phyloP scores from a whole-genome alignment of 225 moss, liverwort and hornwort genomes.

The Neckera pumila region DNA sequence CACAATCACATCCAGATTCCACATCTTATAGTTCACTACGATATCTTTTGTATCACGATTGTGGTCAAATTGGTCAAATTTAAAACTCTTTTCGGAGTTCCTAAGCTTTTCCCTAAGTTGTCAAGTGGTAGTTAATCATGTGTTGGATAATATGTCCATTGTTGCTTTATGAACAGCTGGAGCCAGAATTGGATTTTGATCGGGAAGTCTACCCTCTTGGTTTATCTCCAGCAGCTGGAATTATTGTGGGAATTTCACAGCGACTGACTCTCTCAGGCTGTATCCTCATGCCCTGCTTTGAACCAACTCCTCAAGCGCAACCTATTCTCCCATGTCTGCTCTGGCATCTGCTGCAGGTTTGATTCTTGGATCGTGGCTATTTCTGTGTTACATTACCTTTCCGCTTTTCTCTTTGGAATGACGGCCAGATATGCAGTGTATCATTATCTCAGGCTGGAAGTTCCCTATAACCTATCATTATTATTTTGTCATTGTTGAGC shows the following conservation, averaged over 20 bases:
- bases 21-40: neutral
- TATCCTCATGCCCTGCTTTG: slow-evolving; percentile 91
- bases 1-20: neutral
- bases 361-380: neutral
- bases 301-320: slow-evolving; percentile 98
- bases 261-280: slow-evolving; percentile 81
- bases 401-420: neutral
- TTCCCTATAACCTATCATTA: neutral
- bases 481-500: neutral
- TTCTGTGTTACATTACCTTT: neutral
- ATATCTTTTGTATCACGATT: neutral
- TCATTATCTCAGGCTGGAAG: neutral
- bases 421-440: neutral
- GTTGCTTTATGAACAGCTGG: slow-evolving; percentile 47
- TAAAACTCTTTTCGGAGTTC: neutral
- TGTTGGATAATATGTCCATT: neutral
- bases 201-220: slow-evolving; percentile 96
- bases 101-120: neutral
- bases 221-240: slow-evolving; percentile 82
- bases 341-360: slow-evolving; percentile 92
- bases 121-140: neutral
- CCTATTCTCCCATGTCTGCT: slow-evolving; percentile 93
- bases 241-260: slow-evolving; percentile 91
- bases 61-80: neutral
- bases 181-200: slow-evolving; percentile 98